phyloP scores from a whole-genome alignment of 306 rosid genomes.

The Citrullus colocynthis region DNA sequence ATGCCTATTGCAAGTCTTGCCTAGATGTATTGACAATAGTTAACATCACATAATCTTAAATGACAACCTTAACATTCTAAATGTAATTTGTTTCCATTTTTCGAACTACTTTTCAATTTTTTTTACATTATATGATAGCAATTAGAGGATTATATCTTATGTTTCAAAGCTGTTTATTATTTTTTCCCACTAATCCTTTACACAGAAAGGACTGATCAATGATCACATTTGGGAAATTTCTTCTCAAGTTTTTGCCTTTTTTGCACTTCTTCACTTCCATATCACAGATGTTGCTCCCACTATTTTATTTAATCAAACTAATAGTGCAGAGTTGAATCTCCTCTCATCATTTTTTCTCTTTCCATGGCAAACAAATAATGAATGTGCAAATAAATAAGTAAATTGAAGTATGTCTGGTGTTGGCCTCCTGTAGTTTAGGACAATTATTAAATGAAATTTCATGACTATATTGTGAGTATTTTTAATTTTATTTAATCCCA shows the following conservation, averaged over 20 bases:
- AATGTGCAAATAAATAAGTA: not conserved
- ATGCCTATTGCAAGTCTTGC: not conserved
- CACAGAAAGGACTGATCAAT: not conserved
- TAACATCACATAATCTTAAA: not conserved
- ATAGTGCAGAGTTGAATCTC: not conserved
- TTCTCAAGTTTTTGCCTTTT: not conserved
- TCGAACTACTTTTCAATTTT: not conserved
- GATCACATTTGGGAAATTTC: not conserved
- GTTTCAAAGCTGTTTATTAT: not conserved
- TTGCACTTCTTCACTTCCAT: not conserved
- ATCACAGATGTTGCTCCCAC: not conserved
- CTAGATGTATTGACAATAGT: not conserved
- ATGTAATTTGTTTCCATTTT: not conserved
- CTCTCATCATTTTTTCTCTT: not conserved
- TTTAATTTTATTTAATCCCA: constrained; percentile 7
- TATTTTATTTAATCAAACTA: not conserved
- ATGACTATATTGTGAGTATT: not conserved
- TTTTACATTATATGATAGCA: not conserved
- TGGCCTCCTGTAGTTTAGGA: not conserved
- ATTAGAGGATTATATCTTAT: not conserved
- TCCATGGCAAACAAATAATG: not conserved
- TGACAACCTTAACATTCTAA: not conserved
- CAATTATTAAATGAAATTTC: not conserved
- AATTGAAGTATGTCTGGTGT: not conserved
- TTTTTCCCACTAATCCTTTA: not conserved